A percentile compares a stretch with the other conserved stretches of the same genome.
These are phyloP conservation scores for Nakazawaea anatomiae DNA, from an alignment of 805 yeast genomes.

Conservation along the genomic window DNA sequence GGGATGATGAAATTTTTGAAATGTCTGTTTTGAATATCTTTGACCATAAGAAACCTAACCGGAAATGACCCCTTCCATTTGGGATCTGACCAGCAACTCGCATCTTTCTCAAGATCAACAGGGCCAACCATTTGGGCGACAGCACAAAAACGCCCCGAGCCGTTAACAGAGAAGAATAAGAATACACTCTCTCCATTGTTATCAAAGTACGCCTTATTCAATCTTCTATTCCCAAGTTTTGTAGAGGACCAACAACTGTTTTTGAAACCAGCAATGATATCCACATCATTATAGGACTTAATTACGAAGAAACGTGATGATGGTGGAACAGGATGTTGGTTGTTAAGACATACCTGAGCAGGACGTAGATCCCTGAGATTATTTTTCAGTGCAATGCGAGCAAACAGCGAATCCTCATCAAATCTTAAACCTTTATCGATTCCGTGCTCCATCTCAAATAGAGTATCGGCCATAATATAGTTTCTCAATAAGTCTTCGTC, in stretches of 20 bases:
- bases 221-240: conserved; percentile 46
- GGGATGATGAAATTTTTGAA: conserved; percentile 41
- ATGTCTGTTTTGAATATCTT: conserved; percentile 43
- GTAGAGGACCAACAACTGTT: conserved; percentile 58
- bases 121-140: conserved; percentile 44
- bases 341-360: too few species aligned
- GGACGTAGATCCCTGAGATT: too few species aligned
- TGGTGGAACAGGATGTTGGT: background rate
- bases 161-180: conserved; percentile 53
- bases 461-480: conserved; percentile 1
- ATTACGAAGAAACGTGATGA: conserved; percentile 36
- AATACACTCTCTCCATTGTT: conserved; percentile 28
- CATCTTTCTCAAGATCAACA: conserved; percentile 29
- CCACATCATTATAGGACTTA: conserved; percentile 44
- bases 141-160: conserved; percentile 53
- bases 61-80: conserved; percentile 50
- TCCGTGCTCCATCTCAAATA: conserved; percentile 1
- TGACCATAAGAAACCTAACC: conserved; percentile 46
- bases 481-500: background rate
- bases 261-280: conserved; percentile 42
- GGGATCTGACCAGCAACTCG: conserved; percentile 42
- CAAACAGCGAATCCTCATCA: too few species aligned
- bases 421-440: conserved; percentile 7
- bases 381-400: too few species aligned
- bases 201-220: conserved; percentile 35